Evolutionary conservation across 1,284 basidiomycete species (phyloP), one percentile per base, ranked within the genome.

Genomic region (Cryptococcus sp.): DNA sequence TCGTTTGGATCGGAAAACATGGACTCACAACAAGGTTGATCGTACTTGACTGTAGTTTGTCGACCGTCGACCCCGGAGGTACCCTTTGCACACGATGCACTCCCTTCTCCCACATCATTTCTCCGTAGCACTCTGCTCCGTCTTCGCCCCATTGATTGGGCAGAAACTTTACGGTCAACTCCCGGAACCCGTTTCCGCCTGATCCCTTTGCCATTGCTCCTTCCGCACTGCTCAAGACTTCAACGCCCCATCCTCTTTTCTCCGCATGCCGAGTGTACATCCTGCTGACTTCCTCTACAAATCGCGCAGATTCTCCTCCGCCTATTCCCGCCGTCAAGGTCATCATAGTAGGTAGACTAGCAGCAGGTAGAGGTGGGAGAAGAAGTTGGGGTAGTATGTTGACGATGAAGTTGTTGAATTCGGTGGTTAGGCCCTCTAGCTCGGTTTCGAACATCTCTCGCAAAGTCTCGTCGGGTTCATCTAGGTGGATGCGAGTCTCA

Each of bases 41-140:
- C 0, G 95, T 97, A 67, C 90, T 94, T 0, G 93, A 97, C 69
- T 98, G 95, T 15, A 92, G 84, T 53, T 95, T 81, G 4, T 93
- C 93, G 53, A 84, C 84, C 1, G 86, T 81, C 64, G 97, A 93
- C 1, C 93, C 98, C 0, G 84, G 84, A 0, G 95, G 96, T 0
- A 98, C 88, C 32, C 96, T 79, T 78, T 98, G 95, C 0, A 99
- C 92, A 4, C 95, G 83, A 78, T 98, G 95, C 0, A 98, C 92
- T 4, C 95, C 96, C 55, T 88, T 92, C 75, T 98, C 95, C 84
- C 87, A 94, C 45, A 86, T 80, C 56, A 98, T 72, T 0, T 80
- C 77, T 54, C 92, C 90, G 69, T 89, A 98, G 3, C 86, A 87
- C 0, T 86, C 85, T 0, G 89, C 86, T 10, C 94, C 79, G 7